A percentile compares a stretch with the other conserved stretches of the same genome.
These are phyloP conservation scores for Platanthera zijinensis DNA, from an alignment of 106 monocot genomes.

Conservation along the genomic window DNA sequence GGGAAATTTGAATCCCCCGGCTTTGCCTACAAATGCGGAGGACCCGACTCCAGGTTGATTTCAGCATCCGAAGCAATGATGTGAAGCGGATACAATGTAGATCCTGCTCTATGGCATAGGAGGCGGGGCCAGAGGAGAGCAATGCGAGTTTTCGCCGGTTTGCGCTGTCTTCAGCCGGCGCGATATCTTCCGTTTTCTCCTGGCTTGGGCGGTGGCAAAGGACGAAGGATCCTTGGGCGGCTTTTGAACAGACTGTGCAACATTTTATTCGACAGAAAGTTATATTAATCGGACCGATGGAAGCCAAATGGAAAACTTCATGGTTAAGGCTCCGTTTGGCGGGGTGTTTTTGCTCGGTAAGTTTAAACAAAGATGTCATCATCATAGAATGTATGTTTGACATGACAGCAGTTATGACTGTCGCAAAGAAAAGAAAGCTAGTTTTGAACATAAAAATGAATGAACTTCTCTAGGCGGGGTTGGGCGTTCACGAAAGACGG, in stretches of 20 bases:
- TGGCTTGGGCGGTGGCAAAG: not conserved
- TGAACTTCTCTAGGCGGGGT: too few relatives aligned
- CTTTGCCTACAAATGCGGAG: not conserved
- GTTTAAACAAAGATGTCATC: too few relatives aligned
- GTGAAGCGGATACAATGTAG: not conserved
- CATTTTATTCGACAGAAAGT: not conserved
- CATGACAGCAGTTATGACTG: too few relatives aligned
- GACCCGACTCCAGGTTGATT: not conserved
- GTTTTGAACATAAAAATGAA: too few relatives aligned
- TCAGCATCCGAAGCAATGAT: not conserved
- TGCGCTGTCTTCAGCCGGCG: slow-evolving; percentile 6
- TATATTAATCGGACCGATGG: not conserved
- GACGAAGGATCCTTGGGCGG: slow-evolving; percentile 16
- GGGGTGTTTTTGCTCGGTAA: too few relatives aligned
- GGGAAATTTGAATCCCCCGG: not conserved
- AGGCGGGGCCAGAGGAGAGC: not conserved
- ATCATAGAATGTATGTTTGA: too few relatives aligned
- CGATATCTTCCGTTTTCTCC: slow-evolving; percentile 8
- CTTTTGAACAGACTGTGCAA: slow-evolving; percentile 10
- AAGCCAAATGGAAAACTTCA: not conserved
- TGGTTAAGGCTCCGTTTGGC: too few relatives aligned
- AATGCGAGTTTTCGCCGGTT: not conserved
- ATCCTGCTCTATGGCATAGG: not conserved
- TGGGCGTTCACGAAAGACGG: too few relatives aligned
- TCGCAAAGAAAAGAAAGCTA: too few relatives aligned